phyloP scores from a whole-genome alignment of 345 rosid genomes.

The Lumnitzera littorea region DNA sequence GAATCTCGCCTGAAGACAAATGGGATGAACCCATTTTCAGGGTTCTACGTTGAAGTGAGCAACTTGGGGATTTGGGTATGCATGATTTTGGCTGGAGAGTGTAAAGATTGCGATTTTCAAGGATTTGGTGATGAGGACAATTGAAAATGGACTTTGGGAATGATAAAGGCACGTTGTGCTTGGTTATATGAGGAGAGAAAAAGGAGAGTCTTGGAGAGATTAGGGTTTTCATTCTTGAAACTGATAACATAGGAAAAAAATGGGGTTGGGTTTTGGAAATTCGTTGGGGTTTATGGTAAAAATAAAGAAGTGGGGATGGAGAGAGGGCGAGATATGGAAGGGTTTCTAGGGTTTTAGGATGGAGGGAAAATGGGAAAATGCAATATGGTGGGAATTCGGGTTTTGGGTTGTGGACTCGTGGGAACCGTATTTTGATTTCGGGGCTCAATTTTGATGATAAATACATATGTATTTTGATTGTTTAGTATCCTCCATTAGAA shows the following conservation, averaged over 20 bases:
- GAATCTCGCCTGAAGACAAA: conserved; percentile 51
- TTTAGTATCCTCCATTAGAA: too few relatives aligned
- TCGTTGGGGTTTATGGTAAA: not conserved
- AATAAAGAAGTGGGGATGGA: not conserved
- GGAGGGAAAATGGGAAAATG: not conserved
- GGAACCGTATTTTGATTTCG: too few relatives aligned
- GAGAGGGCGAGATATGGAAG: conserved; percentile 6
- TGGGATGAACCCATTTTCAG: conserved; percentile 20
- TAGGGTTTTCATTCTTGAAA: conserved; percentile 45
- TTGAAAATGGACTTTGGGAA: conserved; percentile 17
- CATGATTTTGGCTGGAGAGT: conserved; percentile 13
- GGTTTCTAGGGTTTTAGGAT: conserved; percentile 9
- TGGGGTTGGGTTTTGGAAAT: not conserved
- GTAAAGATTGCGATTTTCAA: conserved; percentile 12
- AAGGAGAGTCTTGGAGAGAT: conserved; percentile 27
- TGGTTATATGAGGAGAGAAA: conserved; percentile 16
- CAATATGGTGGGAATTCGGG: too few relatives aligned
- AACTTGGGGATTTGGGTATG: conserved; percentile 10
- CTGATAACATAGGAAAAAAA: conserved; percentile 13
- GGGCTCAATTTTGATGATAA: too few relatives aligned
- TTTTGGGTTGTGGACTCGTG: too few relatives aligned
- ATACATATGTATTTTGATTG: too few relatives aligned
- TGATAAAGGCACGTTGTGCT: conserved; percentile 17
- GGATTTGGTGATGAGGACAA: not conserved
- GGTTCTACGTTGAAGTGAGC: conserved; percentile 12